Conservation (phyloP, 2,329 filamentous ascomycete genomes). For the Botrytis byssoidea region DNA sequence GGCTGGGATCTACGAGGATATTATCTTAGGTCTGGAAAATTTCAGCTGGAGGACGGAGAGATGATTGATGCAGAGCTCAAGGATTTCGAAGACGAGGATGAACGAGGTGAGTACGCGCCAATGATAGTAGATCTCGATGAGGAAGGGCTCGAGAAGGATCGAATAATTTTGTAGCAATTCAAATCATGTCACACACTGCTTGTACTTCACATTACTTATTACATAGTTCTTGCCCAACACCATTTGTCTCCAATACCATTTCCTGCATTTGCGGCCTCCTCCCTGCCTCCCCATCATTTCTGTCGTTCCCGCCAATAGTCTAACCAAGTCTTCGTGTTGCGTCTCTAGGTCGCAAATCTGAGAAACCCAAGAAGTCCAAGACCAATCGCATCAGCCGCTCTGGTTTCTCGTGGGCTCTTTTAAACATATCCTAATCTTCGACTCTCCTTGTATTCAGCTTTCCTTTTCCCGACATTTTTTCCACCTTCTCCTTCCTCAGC, state of each 20-base stretch:
- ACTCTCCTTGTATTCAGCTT: neutral
- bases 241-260: slow-evolving; percentile 2
- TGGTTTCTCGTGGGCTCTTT: slow-evolving; percentile 14
- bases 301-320: neutral
- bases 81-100: slow-evolving; percentile 54
- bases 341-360: slow-evolving; percentile 17
- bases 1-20: slow-evolving; percentile 57
- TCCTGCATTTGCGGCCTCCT: neutral
- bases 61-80: slow-evolving; percentile 46
- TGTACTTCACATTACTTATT: neutral
- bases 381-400: slow-evolving; percentile 15
- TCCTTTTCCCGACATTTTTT: neutral
- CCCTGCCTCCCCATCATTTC: neutral
- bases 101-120: slow-evolving; percentile 40
- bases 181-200: slow-evolving; percentile 11
- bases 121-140: slow-evolving; percentile 39
- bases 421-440: neutral
- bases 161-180: slow-evolving; percentile 33
- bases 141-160: slow-evolving; percentile 37
- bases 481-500: neutral
- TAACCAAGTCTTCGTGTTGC: slow-evolving; percentile 14
- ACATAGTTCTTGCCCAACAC: neutral
- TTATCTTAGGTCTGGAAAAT: slow-evolving; percentile 48
- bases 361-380: slow-evolving; percentile 7
- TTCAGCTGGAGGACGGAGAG: slow-evolving; percentile 55